Conservation (phyloP, 345 rosid species). For the Barbarea vulgaris region DNA sequence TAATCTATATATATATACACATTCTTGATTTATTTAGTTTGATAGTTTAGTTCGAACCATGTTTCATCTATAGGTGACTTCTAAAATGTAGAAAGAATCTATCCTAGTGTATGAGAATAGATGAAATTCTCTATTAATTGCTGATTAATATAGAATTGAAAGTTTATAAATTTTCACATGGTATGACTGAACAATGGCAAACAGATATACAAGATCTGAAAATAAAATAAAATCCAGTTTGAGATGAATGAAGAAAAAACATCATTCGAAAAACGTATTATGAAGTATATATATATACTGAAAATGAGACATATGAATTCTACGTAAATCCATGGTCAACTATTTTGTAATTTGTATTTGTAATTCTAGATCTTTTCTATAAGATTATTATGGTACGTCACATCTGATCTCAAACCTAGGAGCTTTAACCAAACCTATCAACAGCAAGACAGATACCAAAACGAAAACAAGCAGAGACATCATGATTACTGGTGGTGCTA, state of each 20-base stretch:
- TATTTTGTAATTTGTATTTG: not conserved
- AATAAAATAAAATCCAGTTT: not conserved
- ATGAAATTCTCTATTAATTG: not conserved
- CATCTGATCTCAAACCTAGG: slow-evolving; percentile 28
- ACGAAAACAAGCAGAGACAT: not conserved
- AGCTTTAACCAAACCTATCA: slow-evolving; percentile 11
- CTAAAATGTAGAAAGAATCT: not conserved
- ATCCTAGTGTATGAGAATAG: not conserved
- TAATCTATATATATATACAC: no score
- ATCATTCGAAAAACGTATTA: not conserved
- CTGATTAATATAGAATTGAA: not conserved
- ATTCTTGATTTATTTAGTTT: not conserved
- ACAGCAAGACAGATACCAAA: slow-evolving; percentile 19
- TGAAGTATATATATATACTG: no score
- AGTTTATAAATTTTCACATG: not conserved
- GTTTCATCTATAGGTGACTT: not conserved
- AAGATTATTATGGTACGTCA: slow-evolving; percentile 5
- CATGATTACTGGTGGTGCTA: not conserved
- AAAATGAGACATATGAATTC: not conserved
- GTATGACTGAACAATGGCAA: not conserved
- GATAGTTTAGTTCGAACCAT: not conserved
- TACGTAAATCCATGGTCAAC: slow-evolving; percentile 5
- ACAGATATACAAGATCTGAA: not conserved
- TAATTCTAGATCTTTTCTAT: not conserved
- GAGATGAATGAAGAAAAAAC: not conserved